phyloP scores from a whole-genome alignment of 2,329 filamentous ascomycete species.

The Aureobasidium sp. region DNA sequence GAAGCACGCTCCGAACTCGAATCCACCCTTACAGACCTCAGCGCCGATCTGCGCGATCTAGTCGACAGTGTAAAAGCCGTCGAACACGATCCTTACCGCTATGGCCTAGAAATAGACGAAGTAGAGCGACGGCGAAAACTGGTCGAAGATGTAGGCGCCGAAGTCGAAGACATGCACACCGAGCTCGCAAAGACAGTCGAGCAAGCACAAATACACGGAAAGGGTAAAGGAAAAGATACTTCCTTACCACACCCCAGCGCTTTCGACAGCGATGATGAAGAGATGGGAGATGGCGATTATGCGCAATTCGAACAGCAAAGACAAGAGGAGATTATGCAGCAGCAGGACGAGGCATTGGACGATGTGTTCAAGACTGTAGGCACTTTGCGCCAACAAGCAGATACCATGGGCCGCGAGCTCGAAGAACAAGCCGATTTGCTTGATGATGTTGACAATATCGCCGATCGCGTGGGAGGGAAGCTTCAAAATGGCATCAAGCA shows the following conservation, averaged over 20 bases:
- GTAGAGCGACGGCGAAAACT: constrained; percentile 72
- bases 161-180: constrained; percentile 82
- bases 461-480: constrained; percentile 80
- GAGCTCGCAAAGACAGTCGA: constrained; percentile 62
- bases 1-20: constrained; percentile 68
- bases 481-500: constrained; percentile 81
- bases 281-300: constrained; percentile 55
- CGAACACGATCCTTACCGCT: constrained; percentile 79
- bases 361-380: constrained; percentile 90
- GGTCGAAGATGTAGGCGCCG: constrained; percentile 80
- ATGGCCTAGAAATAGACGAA: constrained; percentile 77
- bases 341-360: constrained; percentile 90
- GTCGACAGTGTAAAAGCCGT: constrained; percentile 79
- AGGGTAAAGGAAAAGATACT: constrained; percentile 39
- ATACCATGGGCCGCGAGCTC: constrained; percentile 91
- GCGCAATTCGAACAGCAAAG: constrained; percentile 72
- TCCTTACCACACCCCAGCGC: constrained; percentile 55
- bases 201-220: constrained; percentile 28
- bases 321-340: constrained; percentile 84
- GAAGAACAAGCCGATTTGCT: constrained; percentile 92
- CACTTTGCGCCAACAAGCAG: constrained; percentile 80
- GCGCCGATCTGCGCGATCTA: constrained; percentile 82
- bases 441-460: constrained; percentile 73
- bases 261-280: constrained; percentile 39
- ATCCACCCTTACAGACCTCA: constrained; percentile 64